Conservation (phyloP, 2,329 filamentous ascomycete genomes). For the Onygena corvina region DNA sequence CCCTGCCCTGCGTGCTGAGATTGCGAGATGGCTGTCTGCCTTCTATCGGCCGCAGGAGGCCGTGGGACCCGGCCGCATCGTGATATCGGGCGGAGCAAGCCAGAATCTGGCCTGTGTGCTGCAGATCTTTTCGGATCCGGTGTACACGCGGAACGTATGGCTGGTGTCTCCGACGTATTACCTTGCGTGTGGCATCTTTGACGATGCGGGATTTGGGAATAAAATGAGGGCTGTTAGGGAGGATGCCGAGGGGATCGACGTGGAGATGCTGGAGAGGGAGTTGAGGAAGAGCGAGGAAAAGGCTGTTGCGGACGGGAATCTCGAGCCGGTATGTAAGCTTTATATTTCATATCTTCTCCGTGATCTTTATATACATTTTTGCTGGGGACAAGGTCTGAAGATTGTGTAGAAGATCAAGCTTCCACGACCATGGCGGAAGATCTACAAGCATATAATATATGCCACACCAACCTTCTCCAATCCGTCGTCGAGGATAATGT, state of each 20-base stretch:
- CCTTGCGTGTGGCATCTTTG: constrained; percentile 73
- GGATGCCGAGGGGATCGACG: constrained; percentile 63
- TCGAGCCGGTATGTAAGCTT: constrained; percentile 32
- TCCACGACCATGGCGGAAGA: constrained; percentile 52
- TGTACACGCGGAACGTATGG: constrained; percentile 64
- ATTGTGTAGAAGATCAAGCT: constrained; percentile 38
- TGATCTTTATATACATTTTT: not conserved
- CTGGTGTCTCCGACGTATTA: constrained; percentile 73
- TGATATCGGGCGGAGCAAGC: constrained; percentile 72
- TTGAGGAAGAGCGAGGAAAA: constrained; percentile 40
- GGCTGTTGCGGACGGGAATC: constrained; percentile 29
- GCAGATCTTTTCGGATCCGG: constrained; percentile 67
- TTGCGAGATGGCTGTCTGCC: constrained; percentile 57
- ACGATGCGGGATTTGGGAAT: constrained; percentile 61
- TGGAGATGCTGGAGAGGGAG: constrained; percentile 46
- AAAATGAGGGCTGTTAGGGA: constrained; percentile 60
- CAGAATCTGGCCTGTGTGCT: constrained; percentile 70
- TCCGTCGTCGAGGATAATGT: constrained; percentile 74
- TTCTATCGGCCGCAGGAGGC: constrained; percentile 44
- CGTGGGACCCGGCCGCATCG: constrained; percentile 50
- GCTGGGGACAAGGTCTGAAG: not conserved
- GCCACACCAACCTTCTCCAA: constrained; percentile 81
- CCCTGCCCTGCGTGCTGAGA: constrained; percentile 49
- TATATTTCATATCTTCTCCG: not conserved
- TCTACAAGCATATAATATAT: constrained; percentile 82